A percentile compares a stretch with the other conserved stretches of the same genome.
phyloP scores from a whole-genome alignment of 1,284 basidiomycete species.

The Boletellus deceptivus region DNA sequence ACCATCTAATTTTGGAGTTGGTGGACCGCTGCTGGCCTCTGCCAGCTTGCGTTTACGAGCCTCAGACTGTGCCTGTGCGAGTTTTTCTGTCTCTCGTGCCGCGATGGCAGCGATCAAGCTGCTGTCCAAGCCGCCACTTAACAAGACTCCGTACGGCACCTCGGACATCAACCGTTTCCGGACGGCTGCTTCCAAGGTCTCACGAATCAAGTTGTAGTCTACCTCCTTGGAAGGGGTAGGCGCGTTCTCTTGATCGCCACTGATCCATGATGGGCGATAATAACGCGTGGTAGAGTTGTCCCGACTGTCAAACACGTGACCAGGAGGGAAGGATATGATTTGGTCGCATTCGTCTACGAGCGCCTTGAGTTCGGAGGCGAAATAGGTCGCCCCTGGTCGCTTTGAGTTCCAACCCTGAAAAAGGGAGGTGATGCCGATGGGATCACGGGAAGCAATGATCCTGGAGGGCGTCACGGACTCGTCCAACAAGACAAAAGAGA shows the following conservation, averaged over 20 bases:
- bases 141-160: constrained; percentile 96
- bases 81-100: constrained; percentile 94
- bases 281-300: constrained; percentile 79
- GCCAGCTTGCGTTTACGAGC: constrained; percentile 58
- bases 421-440: constrained; percentile 96
- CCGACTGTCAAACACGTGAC: constrained; percentile 88
- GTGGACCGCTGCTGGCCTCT: constrained; percentile 53
- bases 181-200: constrained; percentile 89
- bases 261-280: constrained; percentile 86
- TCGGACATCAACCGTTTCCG: constrained; percentile 98
- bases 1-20: constrained; percentile 46
- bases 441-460: constrained; percentile 94
- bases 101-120: constrained; percentile 96
- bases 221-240: constrained; percentile 60
- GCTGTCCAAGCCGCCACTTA: constrained; percentile 95
- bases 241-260: constrained; percentile 63
- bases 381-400: constrained; percentile 84
- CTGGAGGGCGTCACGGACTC: constrained; percentile 87
- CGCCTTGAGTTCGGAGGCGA: constrained; percentile 96
- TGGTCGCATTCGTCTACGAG: constrained; percentile 92
- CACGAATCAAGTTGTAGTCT: constrained; percentile 73
- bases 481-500: constrained; percentile 96
- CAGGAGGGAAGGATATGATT: constrained; percentile 95
- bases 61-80: constrained; percentile 78
- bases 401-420: constrained; percentile 95